Evolutionary conservation across 352 stramenopile genomes (phyloP).

Genomic region (Globisporangium camurandrum): DNA sequence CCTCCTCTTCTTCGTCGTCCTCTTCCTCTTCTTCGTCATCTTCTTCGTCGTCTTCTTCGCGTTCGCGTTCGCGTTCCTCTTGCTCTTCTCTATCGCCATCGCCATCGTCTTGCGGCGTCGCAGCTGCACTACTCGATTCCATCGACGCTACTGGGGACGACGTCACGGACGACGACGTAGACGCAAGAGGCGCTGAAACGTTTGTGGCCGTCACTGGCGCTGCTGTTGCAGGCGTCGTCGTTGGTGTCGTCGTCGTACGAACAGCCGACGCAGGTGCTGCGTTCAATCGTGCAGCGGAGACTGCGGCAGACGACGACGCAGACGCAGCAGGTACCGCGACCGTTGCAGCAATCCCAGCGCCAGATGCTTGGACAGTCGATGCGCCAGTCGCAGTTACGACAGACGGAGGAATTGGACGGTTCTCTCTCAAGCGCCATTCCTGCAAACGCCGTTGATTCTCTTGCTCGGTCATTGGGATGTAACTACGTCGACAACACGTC

Average conservation of each 20-base stretch:
- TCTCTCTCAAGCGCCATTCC: slow-evolving; percentile 76
- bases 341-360: background rate
- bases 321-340: background rate
- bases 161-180: background rate
- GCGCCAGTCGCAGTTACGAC: background rate
- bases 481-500: slow-evolving; percentile 16
- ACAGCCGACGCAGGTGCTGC: background rate
- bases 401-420: slow-evolving; percentile 23
- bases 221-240: background rate
- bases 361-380: background rate
- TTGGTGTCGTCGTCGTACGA: too few relatives aligned
- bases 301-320: background rate
- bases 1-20: slow-evolving; percentile 47
- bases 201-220: background rate
- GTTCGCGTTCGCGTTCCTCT: slow-evolving; percentile 19
- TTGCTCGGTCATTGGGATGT: slow-evolving; percentile 68
- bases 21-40: slow-evolving; percentile 29
- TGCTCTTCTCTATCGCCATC: background rate
- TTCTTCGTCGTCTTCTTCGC: slow-evolving; percentile 32
- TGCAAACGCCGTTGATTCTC: slow-evolving; percentile 70
- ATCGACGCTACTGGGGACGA: too few relatives aligned
- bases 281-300: background rate
- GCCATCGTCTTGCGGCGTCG: background rate
- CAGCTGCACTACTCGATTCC: background rate
- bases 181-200: background rate